These are phyloP conservation scores for Venturia aucupariae DNA, from an alignment of 2,329 filamentous ascomycete species.

Conservation along the genomic window DNA sequence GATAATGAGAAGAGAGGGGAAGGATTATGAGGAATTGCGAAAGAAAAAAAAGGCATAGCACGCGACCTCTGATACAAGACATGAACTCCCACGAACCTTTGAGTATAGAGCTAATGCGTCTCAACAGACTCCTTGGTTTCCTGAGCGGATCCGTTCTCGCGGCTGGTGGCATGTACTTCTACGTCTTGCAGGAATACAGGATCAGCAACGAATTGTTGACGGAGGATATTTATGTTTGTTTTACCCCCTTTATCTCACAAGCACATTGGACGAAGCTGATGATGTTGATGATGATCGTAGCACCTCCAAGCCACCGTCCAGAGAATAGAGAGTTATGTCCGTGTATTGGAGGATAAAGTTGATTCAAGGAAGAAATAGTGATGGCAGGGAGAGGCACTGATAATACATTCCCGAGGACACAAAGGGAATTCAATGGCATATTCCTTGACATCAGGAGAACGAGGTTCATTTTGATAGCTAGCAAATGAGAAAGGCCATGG, in stretches of 20 bases:
- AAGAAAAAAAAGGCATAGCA: neutral
- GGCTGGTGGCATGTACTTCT: slow-evolving; percentile 78
- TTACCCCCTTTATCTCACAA: too few relatives aligned
- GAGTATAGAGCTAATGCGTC: neutral
- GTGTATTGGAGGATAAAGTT: slow-evolving; percentile 71
- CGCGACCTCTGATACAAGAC: neutral
- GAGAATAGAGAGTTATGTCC: slow-evolving; percentile 75
- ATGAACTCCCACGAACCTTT: neutral
- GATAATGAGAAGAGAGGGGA: neutral
- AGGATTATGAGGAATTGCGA: neutral
- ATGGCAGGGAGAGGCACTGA: too few relatives aligned
- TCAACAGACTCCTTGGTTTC: slow-evolving; percentile 74
- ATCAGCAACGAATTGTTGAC: slow-evolving; percentile 85
- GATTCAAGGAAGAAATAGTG: slow-evolving; percentile 53
- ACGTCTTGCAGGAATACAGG: slow-evolving; percentile 88
- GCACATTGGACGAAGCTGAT: too few relatives aligned
- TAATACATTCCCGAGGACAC: too few relatives aligned
- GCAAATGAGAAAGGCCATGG: too few relatives aligned
- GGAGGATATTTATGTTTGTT: slow-evolving; percentile 79
- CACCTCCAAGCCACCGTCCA: slow-evolving; percentile 81
- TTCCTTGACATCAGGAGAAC: too few relatives aligned
- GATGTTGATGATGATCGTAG: slow-evolving; percentile 34
- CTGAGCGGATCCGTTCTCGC: slow-evolving; percentile 73
- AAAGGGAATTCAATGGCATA: neutral
- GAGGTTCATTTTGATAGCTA: neutral